Evolutionary conservation across 2,329 filamentous ascomycete species (phyloP).

Genomic region (Ophiosphaerella narmari): DNA sequence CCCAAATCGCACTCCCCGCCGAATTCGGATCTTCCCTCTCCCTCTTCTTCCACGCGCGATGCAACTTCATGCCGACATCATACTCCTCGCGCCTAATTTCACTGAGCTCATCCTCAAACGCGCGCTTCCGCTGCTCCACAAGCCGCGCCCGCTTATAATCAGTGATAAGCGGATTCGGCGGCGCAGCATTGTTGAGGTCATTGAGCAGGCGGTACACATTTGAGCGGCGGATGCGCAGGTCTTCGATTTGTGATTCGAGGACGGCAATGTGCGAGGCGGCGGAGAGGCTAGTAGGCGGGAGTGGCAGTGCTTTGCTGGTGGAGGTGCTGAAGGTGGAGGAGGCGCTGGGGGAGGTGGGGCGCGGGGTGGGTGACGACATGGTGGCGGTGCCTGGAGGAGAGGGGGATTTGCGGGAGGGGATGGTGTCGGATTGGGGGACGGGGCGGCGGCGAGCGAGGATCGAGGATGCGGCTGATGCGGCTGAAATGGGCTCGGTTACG

Average conservation of each 20-base stretch:
- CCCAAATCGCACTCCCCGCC: conserved; percentile 44
- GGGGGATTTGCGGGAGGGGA: conserved; percentile 33
- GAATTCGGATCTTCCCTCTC: conserved; percentile 43
- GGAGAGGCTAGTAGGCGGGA: conserved; percentile 40
- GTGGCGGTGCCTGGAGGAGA: conserved; percentile 19
- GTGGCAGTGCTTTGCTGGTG: conserved; percentile 45
- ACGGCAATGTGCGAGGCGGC: conserved; percentile 43
- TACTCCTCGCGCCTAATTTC: conserved; percentile 46
- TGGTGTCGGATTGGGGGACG: conserved; percentile 26
- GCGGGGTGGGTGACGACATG: conserved; percentile 4
- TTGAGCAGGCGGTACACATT: conserved; percentile 45
- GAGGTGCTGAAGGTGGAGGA: conserved; percentile 32
- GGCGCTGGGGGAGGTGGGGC: conserved; percentile 26
- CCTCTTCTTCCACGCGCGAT: conserved; percentile 46
- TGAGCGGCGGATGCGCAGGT: conserved; percentile 42
- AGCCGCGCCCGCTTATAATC: conserved; percentile 42
- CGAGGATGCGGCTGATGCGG: conserved; percentile 31
- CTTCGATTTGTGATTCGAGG: conserved; percentile 47
- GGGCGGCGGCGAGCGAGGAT: conserved; percentile 42
- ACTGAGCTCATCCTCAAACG: conserved; percentile 44
- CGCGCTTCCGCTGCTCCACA: conserved; percentile 42
- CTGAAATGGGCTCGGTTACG: conserved; percentile 32
- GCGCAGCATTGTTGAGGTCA: conserved; percentile 41
- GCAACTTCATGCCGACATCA: conserved; percentile 47
- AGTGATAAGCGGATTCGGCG: conserved; percentile 45